Conservation (phyloP, 2,329 filamentous ascomycete species). For the Colletotrichum eremochloae region DNA sequence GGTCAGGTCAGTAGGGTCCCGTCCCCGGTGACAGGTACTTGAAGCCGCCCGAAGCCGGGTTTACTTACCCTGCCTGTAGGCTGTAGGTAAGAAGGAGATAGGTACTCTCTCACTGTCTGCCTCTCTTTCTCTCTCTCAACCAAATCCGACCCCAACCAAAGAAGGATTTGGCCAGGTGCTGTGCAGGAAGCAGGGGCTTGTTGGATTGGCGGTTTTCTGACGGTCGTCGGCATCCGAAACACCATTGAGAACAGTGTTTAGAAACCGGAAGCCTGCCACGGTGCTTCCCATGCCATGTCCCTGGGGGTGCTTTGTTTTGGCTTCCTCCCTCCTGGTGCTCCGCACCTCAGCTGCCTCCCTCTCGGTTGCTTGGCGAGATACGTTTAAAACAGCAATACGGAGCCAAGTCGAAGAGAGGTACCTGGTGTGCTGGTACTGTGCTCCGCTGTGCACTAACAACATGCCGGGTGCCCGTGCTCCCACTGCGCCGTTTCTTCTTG, state of each 20-base stretch:
- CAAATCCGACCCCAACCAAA: neutral
- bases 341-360: neutral
- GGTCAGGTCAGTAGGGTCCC: slow-evolving; percentile 15
- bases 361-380: neutral
- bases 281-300: neutral
- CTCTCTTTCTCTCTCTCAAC: neutral
- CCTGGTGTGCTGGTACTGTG: slow-evolving; percentile 2
- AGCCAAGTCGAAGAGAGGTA: slow-evolving; percentile 20
- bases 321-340: neutral
- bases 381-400: neutral
- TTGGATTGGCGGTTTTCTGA: slow-evolving; percentile 19
- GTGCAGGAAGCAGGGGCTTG: slow-evolving; percentile 9
- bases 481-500: neutral
- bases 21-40: slow-evolving; percentile 8
- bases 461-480: neutral
- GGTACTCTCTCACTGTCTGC: too few relatives aligned
- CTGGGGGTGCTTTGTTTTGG: slow-evolving; percentile 7
- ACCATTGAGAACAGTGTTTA: slow-evolving; percentile 31
- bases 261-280: slow-evolving; percentile 20
- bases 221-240: slow-evolving; percentile 36
- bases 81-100: too few relatives aligned
- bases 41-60: neutral
- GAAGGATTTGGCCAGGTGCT: neutral
- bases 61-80: neutral
- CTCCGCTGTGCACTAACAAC: slow-evolving; percentile 1